These are phyloP conservation scores for Dipteronia sinensis DNA, from an alignment of 345 rosid species.

Conservation along the genomic window DNA sequence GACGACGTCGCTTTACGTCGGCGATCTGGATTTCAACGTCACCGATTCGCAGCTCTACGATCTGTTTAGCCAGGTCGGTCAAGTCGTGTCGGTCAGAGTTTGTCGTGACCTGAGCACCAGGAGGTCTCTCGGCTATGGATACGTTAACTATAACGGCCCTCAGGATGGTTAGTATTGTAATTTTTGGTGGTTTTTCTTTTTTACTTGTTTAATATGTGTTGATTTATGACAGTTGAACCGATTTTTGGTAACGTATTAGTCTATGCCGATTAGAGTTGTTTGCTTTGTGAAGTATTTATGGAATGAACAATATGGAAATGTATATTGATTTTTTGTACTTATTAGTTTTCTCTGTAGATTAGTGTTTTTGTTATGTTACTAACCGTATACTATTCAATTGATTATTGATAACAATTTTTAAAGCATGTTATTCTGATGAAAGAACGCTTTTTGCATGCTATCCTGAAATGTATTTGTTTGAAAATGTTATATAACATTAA, in stretches of 20 bases:
- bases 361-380: neutral
- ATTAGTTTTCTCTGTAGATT: neutral
- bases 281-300: neutral
- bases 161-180: slow-evolving; percentile 58
- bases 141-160: slow-evolving; percentile 73
- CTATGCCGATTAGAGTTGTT: neutral
- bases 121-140: slow-evolving; percentile 86
- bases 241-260: neutral
- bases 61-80: slow-evolving; percentile 71
- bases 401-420: neutral
- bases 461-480: no score
- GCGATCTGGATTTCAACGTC: slow-evolving; percentile 76
- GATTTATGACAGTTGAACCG: neutral
- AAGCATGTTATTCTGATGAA: neutral
- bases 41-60: slow-evolving; percentile 80
- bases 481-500: neutral
- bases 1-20: slow-evolving; percentile 77
- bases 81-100: slow-evolving; percentile 81
- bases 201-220: slow-evolving; percentile 23
- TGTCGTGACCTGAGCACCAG: slow-evolving; percentile 79
- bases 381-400: no score
- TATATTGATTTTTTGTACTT: neutral
- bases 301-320: neutral
- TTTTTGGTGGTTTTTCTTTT: neutral
- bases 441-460: neutral